Conservation (phyloP, 2,329 filamentous ascomycete genomes). For the Leptodontidium sp. region DNA sequence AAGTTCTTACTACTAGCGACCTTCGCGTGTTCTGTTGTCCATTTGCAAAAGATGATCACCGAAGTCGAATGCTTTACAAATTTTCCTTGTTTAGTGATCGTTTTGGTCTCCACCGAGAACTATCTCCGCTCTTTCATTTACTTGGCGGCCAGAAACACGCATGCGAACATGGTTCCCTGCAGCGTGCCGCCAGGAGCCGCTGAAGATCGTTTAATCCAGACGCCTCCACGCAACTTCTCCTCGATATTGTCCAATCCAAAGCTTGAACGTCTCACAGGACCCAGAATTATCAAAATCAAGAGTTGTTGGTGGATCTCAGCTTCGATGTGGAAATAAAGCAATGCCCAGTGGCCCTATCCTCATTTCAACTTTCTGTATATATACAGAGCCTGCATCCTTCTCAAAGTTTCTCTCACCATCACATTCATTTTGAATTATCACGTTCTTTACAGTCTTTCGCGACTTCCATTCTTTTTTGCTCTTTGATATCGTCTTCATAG, state of each 20-base stretch:
- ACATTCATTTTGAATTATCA: constrained; percentile 22
- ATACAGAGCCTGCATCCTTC: constrained; percentile 2
- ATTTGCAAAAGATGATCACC: too few relatives aligned
- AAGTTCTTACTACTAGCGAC: too few relatives aligned
- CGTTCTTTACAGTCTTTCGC: constrained; percentile 31
- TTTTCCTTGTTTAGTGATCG: too few relatives aligned
- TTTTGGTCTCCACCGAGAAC: too few relatives aligned
- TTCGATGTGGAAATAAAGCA: constrained; percentile 19
- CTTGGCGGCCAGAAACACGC: too few relatives aligned
- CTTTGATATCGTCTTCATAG: constrained; percentile 38
- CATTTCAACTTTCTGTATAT: constrained; percentile 15
- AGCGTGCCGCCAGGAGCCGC: neutral
- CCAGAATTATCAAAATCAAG: constrained; percentile 10
- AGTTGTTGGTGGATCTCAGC: constrained; percentile 2
- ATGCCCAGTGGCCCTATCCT: neutral
- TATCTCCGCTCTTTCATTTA: too few relatives aligned
- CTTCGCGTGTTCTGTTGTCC: too few relatives aligned
- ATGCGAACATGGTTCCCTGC: neutral
- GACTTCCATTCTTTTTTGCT: constrained; percentile 34
- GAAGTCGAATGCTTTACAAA: too few relatives aligned
- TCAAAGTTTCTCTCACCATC: constrained; percentile 12
- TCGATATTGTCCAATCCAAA: neutral
- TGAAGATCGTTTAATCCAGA: constrained; percentile 6
- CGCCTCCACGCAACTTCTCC: constrained; percentile 4
- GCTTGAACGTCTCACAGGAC: neutral